A percentile compares a stretch with the other conserved stretches of the same genome.
Conservation (phyloP, 345 rosid genomes). For the Stellera chamaejasme region DNA sequence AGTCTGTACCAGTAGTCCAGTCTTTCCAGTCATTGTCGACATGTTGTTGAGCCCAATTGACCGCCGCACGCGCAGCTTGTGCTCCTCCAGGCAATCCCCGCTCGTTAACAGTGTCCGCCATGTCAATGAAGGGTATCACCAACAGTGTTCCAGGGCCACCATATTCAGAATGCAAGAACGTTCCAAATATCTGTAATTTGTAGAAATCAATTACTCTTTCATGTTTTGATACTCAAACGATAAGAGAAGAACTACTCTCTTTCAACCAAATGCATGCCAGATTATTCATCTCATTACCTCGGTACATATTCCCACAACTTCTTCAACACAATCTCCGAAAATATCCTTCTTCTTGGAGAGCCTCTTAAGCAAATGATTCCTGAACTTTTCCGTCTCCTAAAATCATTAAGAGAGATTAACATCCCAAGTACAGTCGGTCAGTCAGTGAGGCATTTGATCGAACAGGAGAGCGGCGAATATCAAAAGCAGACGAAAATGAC, state of each 20-base stretch:
- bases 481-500: not conserved
- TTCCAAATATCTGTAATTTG: slow-evolving; percentile 54
- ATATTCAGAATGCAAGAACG: slow-evolving; percentile 69
- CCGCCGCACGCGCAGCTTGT: slow-evolving; percentile 82
- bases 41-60: slow-evolving; percentile 81
- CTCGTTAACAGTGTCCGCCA: slow-evolving; percentile 81
- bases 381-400: slow-evolving; percentile 84
- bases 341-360: slow-evolving; percentile 63
- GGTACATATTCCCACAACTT: slow-evolving; percentile 68
- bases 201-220: slow-evolving; percentile 3
- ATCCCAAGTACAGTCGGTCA: not conserved
- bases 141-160: slow-evolving; percentile 95
- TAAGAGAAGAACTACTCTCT: no score
- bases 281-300: slow-evolving; percentile 34
- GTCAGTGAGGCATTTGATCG: not conserved
- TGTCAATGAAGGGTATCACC: slow-evolving; percentile 85
- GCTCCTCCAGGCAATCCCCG: slow-evolving; percentile 80
- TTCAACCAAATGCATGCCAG: no score
- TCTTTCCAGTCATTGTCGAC: slow-evolving; percentile 93
- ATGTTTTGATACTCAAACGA: no score
- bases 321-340: slow-evolving; percentile 58
- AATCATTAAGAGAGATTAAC: not conserved
- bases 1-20: slow-evolving; percentile 53
- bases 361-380: slow-evolving; percentile 43
- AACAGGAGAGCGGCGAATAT: not conserved